phyloP scores from a whole-genome alignment of 306 rosid species.

The Urtica urens region DNA sequence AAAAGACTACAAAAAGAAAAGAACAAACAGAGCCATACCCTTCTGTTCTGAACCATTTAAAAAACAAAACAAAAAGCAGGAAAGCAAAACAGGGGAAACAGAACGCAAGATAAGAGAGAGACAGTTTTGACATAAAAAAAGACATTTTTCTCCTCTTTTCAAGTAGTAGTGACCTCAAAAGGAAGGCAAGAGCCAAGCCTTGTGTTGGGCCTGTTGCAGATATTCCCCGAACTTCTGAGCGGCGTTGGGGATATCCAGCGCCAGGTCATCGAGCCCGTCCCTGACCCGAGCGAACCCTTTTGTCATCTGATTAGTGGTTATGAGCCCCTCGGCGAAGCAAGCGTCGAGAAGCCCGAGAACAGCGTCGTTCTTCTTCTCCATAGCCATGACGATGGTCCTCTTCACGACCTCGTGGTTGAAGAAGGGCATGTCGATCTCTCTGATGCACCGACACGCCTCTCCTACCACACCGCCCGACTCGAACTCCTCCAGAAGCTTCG shows the following conservation, averaged over 20 bases:
- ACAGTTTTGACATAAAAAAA: conserved; percentile 32
- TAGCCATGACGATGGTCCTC: conserved; percentile 93
- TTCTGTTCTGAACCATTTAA: neutral
- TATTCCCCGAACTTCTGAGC: conserved; percentile 61
- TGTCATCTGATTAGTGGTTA: conserved; percentile 84
- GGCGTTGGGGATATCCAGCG: conserved; percentile 90
- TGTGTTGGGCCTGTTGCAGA: conserved; percentile 53
- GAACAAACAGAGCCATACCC: neutral
- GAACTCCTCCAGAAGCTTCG: conserved; percentile 87
- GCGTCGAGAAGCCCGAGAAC: conserved; percentile 80
- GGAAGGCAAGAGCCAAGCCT: conserved; percentile 67
- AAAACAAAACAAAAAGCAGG: conserved; percentile 8
- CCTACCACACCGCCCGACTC: conserved; percentile 79
- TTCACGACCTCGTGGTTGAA: conserved; percentile 98
- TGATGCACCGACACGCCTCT: conserved; percentile 92
- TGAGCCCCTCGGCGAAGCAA: conserved; percentile 78
- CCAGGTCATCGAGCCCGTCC: conserved; percentile 85
- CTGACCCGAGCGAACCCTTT: conserved; percentile 82
- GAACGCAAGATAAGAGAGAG: conserved; percentile 25
- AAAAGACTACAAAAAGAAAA: neutral
- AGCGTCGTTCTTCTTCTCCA: conserved; percentile 94
- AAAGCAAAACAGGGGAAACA: conserved; percentile 28
- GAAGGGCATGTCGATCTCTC: conserved; percentile 93
- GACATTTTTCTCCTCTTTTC: conserved; percentile 36
- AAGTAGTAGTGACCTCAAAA: conserved; percentile 35